These are phyloP conservation scores for Trichosanthes truncata DNA, from an alignment of 306 rosid species.

Conservation along the genomic window DNA sequence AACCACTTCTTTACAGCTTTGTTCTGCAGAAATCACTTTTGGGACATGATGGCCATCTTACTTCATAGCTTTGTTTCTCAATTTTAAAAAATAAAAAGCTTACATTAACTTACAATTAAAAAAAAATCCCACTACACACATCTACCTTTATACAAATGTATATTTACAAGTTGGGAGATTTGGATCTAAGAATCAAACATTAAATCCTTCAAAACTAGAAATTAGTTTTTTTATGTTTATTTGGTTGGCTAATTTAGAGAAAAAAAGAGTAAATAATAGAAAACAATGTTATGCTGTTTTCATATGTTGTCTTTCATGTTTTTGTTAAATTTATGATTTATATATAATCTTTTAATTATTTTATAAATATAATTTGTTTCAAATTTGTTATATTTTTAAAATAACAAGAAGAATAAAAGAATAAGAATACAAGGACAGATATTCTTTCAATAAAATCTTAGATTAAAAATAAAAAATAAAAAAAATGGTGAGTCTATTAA, in stretches of 20 bases:
- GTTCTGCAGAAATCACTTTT: not conserved
- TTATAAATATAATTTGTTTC: not conserved
- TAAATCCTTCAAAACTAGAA: not conserved
- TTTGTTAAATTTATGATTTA: not conserved
- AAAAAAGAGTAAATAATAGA: not conserved
- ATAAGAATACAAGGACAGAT: not conserved
- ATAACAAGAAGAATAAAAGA: not conserved
- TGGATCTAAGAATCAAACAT: not conserved
- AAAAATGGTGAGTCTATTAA: too few relatives aligned
- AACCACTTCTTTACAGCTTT: constrained; percentile 13
- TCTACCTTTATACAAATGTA: not conserved
- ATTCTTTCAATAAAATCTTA: not conserved
- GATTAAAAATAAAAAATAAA: not conserved
- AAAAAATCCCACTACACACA: not conserved
- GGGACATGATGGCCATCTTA: constrained; percentile 6
- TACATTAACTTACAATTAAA: not conserved
- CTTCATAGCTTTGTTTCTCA: not conserved
- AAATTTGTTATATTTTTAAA: not conserved
- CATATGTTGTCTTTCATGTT: too few relatives aligned
- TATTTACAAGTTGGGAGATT: not conserved
- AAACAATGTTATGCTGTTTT: not conserved
- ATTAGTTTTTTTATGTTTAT: too few relatives aligned
- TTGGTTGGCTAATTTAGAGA: not conserved
- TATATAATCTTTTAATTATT: too few relatives aligned
- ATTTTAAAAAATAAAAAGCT: not conserved